These are phyloP conservation scores for Rubia tinctorum DNA, from an alignment of 305 asterid genomes.

Conservation along the genomic window DNA sequence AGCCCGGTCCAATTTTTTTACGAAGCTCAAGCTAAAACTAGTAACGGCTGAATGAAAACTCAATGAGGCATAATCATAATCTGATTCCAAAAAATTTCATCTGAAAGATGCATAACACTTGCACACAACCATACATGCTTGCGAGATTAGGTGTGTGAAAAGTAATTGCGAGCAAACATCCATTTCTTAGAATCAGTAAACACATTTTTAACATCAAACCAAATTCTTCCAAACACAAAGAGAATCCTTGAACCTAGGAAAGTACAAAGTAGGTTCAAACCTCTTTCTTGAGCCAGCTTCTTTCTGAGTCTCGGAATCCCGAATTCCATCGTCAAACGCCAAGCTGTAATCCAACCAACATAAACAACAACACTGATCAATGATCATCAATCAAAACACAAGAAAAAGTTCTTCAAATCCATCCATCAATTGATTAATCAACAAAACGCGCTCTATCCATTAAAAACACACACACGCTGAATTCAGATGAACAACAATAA, in stretches of 20 bases:
- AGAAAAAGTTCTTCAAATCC: conserved; percentile 3
- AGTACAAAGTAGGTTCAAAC: conserved; percentile 13
- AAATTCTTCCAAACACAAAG: background rate
- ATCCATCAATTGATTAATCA: background rate
- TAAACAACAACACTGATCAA: background rate
- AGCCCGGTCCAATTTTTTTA: background rate
- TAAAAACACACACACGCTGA: background rate
- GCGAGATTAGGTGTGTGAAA: too few species aligned
- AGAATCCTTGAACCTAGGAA: background rate
- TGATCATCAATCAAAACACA: background rate
- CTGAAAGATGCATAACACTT: background rate
- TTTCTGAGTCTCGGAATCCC: conserved; percentile 30
- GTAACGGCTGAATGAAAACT: background rate
- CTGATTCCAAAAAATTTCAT: background rate
- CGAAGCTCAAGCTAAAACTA: background rate
- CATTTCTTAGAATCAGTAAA: too few species aligned
- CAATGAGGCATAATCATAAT: background rate
- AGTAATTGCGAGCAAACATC: too few species aligned
- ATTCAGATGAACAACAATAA: too few species aligned
- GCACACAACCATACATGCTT: background rate
- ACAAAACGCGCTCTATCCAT: background rate
- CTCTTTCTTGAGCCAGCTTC: conserved; percentile 45
- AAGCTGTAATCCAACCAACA: conserved; percentile 27
- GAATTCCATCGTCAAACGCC: conserved; percentile 36
- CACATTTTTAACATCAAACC: background rate